A percentile compares a stretch with the other conserved stretches of the same genome.
Conservation (phyloP, 148 eudicot species). For the Dysphania ambrosioides region DNA sequence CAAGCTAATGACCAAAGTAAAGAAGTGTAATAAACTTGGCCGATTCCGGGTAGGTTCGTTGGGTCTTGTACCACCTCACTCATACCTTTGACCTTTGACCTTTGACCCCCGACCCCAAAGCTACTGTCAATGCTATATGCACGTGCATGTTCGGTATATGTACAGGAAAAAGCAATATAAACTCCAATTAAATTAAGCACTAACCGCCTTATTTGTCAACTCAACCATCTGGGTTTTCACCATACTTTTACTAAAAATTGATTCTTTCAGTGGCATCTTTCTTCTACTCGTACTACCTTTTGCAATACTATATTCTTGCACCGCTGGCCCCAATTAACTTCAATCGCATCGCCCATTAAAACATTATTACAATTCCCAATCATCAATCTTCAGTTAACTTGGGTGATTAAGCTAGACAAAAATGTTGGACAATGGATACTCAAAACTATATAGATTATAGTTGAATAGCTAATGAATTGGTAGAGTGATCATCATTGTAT, state of each 20-base stretch:
- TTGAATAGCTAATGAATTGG: too few species aligned
- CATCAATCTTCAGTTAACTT: too few species aligned
- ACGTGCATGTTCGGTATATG: slow-evolving; percentile 22
- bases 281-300: too few species aligned
- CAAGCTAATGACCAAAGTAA: background rate
- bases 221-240: background rate
- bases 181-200: background rate
- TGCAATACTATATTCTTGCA: too few species aligned
- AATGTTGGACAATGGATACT: too few species aligned
- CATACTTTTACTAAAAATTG: background rate
- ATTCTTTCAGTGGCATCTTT: background rate
- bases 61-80: slow-evolving; percentile 18
- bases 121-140: slow-evolving; percentile 6
- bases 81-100: slow-evolving; percentile 7
- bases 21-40: background rate
- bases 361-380: too few species aligned
- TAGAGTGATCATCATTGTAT: background rate
- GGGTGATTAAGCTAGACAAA: too few species aligned
- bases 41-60: background rate
- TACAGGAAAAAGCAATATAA: slow-evolving; percentile 5
- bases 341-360: too few species aligned
- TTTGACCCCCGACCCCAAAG: too few species aligned
- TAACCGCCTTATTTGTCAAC: slow-evolving; percentile 4
- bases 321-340: background rate
- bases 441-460: too few species aligned